Conservation (phyloP, 2,329 filamentous ascomycete species). For the Xylaria sp. region DNA sequence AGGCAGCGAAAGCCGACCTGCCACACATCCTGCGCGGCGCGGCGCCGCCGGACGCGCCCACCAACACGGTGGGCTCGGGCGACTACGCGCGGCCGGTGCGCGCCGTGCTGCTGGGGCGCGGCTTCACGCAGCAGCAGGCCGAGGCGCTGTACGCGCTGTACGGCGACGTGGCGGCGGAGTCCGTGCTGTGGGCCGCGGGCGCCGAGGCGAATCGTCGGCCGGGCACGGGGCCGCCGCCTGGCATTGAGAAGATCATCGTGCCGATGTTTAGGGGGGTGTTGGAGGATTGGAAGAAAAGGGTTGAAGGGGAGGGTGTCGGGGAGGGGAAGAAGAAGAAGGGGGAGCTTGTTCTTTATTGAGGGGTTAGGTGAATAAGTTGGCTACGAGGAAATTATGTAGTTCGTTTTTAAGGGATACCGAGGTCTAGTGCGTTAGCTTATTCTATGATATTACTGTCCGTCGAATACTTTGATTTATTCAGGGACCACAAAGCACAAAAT, state of each 20-base stretch:
- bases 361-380: neutral
- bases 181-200: constrained; percentile 30
- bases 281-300: constrained; percentile 19
- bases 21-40: constrained; percentile 31
- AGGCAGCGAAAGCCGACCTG: constrained; percentile 28
- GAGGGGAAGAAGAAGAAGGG: neutral
- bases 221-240: constrained; percentile 14
- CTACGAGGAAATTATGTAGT: neutral
- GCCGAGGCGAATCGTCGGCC: constrained; percentile 8
- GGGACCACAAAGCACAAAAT: neutral
- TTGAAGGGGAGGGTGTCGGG: neutral
- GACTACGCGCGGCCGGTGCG: constrained; percentile 16
- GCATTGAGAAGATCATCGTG: constrained; percentile 10
- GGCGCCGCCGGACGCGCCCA: constrained; percentile 16
- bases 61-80: constrained; percentile 33
- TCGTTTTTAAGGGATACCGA: no score
- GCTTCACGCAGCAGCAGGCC: constrained; percentile 34
- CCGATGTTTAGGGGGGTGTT: neutral
- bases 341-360: constrained; percentile 1
- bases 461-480: no score
- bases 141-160: constrained; percentile 15
- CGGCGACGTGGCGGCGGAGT: neutral
- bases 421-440: no score
- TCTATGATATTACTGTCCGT: no score
- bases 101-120: constrained; percentile 35